phyloP scores from a whole-genome alignment of 345 rosid genomes.

The Heritiera fomes region DNA sequence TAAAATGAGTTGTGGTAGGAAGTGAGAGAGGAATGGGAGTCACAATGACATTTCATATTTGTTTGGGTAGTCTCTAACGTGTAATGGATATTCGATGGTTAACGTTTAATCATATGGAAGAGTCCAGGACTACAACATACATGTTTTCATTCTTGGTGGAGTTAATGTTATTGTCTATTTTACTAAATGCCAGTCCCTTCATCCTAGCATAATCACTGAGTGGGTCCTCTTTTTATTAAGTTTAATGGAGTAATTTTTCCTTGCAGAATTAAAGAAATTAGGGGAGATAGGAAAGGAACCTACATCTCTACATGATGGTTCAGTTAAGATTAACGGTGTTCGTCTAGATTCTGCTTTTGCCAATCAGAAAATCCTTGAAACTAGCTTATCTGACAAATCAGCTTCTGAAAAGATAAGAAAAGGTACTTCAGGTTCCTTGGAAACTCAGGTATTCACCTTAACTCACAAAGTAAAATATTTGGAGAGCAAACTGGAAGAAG shows the following conservation, averaged over 20 bases:
- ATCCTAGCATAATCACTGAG: background rate
- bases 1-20: background rate
- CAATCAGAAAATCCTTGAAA: slow-evolving; percentile 32
- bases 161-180: background rate
- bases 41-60: background rate
- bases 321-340: slow-evolving; percentile 25
- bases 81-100: slow-evolving; percentile 1
- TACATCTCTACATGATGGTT: slow-evolving; percentile 26
- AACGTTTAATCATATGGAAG: background rate
- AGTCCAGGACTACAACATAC: background rate
- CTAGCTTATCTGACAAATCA: slow-evolving; percentile 37
- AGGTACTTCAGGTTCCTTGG: slow-evolving; percentile 34
- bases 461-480: slow-evolving; percentile 42
- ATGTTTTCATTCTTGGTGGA: slow-evolving; percentile 2
- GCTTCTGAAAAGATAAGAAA: slow-evolving; percentile 35
- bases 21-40: background rate
- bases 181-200: background rate
- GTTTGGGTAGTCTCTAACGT: background rate
- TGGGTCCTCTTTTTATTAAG: background rate
- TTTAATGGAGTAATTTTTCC: background rate
- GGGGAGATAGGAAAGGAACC: slow-evolving; percentile 47
- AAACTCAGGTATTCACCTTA: slow-evolving; percentile 48
- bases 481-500: slow-evolving; percentile 27
- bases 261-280: slow-evolving; percentile 13
- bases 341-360: background rate